phyloP scores from a whole-genome alignment of 2,329 filamentous ascomycete genomes.

The Nannizziopsis barbatae region DNA sequence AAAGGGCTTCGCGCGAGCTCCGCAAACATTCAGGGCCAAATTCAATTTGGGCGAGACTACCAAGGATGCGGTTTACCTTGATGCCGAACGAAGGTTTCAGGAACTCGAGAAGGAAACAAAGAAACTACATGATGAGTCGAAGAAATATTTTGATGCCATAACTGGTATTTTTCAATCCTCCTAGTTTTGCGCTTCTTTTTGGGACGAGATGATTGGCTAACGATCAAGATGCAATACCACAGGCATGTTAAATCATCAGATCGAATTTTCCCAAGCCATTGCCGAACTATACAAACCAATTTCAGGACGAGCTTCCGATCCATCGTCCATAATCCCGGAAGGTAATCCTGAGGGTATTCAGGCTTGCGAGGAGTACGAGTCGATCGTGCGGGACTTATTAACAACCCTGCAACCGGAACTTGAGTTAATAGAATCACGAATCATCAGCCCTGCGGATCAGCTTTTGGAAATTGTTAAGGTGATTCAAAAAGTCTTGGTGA shows the following conservation, averaged over 20 bases:
- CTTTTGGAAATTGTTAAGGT: slow-evolving; percentile 90
- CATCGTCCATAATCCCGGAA: slow-evolving; percentile 66
- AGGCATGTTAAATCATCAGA: slow-evolving; percentile 93
- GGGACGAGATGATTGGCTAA: neutral
- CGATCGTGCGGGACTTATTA: slow-evolving; percentile 78
- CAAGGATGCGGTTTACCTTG: slow-evolving; percentile 88
- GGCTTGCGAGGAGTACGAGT: slow-evolving; percentile 93
- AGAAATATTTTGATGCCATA: slow-evolving; percentile 95
- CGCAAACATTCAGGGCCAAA: slow-evolving; percentile 78
- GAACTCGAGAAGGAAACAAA: slow-evolving; percentile 95
- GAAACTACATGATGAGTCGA: slow-evolving; percentile 89
- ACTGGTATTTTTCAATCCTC: slow-evolving; percentile 48
- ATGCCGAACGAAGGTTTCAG: slow-evolving; percentile 85
- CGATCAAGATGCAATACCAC: slow-evolving; percentile 2
- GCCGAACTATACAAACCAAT: slow-evolving; percentile 97
- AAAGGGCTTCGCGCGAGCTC: slow-evolving; percentile 79
- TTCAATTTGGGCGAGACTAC: slow-evolving; percentile 95
- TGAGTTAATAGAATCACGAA: slow-evolving; percentile 89
- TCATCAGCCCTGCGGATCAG: slow-evolving; percentile 88
- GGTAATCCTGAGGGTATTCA: slow-evolving; percentile 87
- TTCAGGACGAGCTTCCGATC: slow-evolving; percentile 88
- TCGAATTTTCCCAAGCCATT: slow-evolving; percentile 94
- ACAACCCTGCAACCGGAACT: slow-evolving; percentile 80
- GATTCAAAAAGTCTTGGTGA: slow-evolving; percentile 75
- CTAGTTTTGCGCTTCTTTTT: neutral